These are phyloP conservation scores for Coriaria nepalensis DNA, from an alignment of 306 rosid genomes.

Conservation along the genomic window DNA sequence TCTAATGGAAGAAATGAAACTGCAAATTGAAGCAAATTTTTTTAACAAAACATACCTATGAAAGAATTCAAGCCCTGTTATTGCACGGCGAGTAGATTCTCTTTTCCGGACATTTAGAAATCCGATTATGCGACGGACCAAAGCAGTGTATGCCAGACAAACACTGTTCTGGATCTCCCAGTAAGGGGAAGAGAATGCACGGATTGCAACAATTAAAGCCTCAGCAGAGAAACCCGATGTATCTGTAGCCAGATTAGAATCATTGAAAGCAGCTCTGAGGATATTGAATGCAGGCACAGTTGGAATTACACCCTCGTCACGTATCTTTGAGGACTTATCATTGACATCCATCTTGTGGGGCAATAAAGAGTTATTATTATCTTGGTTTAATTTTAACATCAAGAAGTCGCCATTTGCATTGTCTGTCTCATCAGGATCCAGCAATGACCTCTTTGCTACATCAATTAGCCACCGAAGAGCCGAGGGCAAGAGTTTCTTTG, in stretches of 20 bases:
- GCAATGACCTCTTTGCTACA: slow-evolving; percentile 53
- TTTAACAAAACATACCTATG: slow-evolving; percentile 51
- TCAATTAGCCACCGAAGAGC: slow-evolving; percentile 90
- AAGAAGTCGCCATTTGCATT: slow-evolving; percentile 22
- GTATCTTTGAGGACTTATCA: slow-evolving; percentile 50
- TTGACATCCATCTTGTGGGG: slow-evolving; percentile 26
- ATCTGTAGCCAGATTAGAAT: slow-evolving; percentile 82
- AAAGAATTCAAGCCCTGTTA: slow-evolving; percentile 88
- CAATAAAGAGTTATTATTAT: slow-evolving; percentile 14
- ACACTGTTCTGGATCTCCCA: slow-evolving; percentile 98
- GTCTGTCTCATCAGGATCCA: slow-evolving; percentile 32
- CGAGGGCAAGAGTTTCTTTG: slow-evolving; percentile 84
- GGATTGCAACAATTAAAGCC: slow-evolving; percentile 64
- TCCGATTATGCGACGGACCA: slow-evolving; percentile 89
- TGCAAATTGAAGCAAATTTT: background rate
- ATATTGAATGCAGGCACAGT: slow-evolving; percentile 88
- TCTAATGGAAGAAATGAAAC: background rate
- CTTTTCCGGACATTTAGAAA: slow-evolving; percentile 89
- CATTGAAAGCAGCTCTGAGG: slow-evolving; percentile 88
- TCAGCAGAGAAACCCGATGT: slow-evolving; percentile 93
- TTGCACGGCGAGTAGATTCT: slow-evolving; percentile 76
- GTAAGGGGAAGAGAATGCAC: slow-evolving; percentile 81
- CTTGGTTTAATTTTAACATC: slow-evolving; percentile 20
- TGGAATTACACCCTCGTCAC: slow-evolving; percentile 95
- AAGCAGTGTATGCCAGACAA: slow-evolving; percentile 86